A percentile compares a stretch with the other conserved stretches of the same genome.
These are phyloP conservation scores for Rhodotorula sp. DNA, from an alignment of 1,284 basidiomycete genomes.

Conservation along the genomic window DNA sequence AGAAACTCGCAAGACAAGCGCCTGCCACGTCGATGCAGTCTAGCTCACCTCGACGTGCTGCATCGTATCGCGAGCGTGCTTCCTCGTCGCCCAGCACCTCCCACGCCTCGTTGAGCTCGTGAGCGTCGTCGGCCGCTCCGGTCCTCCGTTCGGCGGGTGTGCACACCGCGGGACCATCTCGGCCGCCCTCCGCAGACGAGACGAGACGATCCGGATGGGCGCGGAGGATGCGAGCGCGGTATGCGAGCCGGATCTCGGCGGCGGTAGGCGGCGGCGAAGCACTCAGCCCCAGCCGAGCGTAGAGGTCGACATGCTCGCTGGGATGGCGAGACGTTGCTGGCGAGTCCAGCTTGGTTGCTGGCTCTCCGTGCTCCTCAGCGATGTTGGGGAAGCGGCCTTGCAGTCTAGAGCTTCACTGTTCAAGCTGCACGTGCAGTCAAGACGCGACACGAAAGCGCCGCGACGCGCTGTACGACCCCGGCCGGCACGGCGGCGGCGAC, in stretches of 20 bases:
- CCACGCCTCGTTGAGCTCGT: constrained; percentile 49
- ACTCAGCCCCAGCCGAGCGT: constrained; percentile 12
- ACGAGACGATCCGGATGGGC: constrained; percentile 26
- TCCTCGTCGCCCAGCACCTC: constrained; percentile 46
- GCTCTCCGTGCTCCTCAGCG: neutral
- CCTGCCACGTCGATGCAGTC: constrained; percentile 22
- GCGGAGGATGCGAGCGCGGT: constrained; percentile 13
- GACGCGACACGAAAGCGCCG: neutral
- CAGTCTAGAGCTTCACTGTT: neutral
- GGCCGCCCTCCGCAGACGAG: neutral
- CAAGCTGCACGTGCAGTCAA: too few relatives aligned
- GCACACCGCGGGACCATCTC: too few relatives aligned
- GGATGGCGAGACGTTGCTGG: neutral
- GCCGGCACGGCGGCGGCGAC: neutral
- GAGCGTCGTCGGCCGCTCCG: neutral
- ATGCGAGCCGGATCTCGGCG: constrained; percentile 19
- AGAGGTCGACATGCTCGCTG: constrained; percentile 22
- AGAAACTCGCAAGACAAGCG: neutral
- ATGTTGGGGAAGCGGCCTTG: neutral
- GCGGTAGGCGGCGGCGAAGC: neutral
- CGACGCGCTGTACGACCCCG: neutral
- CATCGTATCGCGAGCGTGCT: constrained; percentile 30
- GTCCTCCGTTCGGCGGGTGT: neutral
- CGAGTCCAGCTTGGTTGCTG: neutral
- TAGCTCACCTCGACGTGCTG: constrained; percentile 5